Conservation (phyloP, 176 grass and related monocot genomes). For the Rhynchospora pubera region DNA sequence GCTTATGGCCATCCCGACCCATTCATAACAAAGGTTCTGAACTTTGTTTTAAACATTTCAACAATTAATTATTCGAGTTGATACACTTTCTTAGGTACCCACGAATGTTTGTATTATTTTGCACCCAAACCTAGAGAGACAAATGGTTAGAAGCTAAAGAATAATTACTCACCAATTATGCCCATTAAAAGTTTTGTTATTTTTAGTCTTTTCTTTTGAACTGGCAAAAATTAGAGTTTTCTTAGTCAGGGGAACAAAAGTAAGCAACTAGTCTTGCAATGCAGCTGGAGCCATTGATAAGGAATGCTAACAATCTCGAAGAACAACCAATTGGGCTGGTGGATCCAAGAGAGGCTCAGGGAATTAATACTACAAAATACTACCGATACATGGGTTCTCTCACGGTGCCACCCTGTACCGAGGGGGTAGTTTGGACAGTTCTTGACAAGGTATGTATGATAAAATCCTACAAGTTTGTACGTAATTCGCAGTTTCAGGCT, state of each 20-base stretch:
- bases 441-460: slow-evolving; percentile 29
- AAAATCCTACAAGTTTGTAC: not conserved
- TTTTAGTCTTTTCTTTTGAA: not conserved
- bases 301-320: slow-evolving; percentile 16
- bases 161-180: too few species aligned
- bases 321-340: slow-evolving; percentile 35
- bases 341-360: slow-evolving; percentile 25
- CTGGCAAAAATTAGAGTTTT: not conserved
- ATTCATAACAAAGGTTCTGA: slow-evolving; percentile 35
- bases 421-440: slow-evolving; percentile 78
- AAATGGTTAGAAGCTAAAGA: too few species aligned
- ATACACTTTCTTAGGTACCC: too few species aligned
- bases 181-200: not conserved
- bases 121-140: too few species aligned
- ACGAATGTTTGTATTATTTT: too few species aligned
- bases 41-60: too few species aligned
- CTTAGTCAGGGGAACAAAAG: not conserved
- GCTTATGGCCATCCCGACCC: slow-evolving; percentile 25
- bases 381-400: slow-evolving; percentile 80
- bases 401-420: slow-evolving; percentile 55
- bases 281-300: slow-evolving; percentile 48
- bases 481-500: not conserved
- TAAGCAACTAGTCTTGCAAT: not conserved
- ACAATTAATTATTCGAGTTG: too few species aligned
- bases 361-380: slow-evolving; percentile 30